A percentile compares a stretch with the other conserved stretches of the same genome.
These are phyloP conservation scores for Colletotrichum sublineola DNA, from an alignment of 2,329 filamentous ascomycete genomes.

Conservation along the genomic window DNA sequence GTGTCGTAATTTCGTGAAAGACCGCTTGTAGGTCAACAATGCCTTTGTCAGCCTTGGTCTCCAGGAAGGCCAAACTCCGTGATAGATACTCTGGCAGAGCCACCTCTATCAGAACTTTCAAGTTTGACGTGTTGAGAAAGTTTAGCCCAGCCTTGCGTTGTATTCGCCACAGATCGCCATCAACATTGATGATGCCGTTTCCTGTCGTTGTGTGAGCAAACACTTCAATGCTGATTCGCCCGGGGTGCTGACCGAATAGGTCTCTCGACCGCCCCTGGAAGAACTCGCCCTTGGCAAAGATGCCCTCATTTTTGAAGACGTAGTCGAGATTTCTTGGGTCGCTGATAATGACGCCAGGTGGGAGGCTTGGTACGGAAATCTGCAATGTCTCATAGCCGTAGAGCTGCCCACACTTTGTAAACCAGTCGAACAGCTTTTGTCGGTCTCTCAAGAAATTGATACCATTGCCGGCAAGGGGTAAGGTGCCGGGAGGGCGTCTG, in stretches of 20 bases:
- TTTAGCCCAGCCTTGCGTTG: slow-evolving; percentile 72
- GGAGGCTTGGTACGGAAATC: slow-evolving; percentile 72
- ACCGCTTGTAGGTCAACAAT: slow-evolving; percentile 69
- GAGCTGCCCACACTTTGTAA: slow-evolving; percentile 67
- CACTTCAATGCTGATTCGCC: slow-evolving; percentile 47
- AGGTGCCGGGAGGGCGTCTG: slow-evolving; percentile 63
- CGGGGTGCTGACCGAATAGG: slow-evolving; percentile 62
- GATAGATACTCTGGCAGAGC: slow-evolving; percentile 68
- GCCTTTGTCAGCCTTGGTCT: slow-evolving; percentile 46
- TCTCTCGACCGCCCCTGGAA: slow-evolving; percentile 72
- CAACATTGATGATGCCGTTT: slow-evolving; percentile 75
- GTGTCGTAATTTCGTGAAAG: slow-evolving; percentile 74
- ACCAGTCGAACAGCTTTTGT: slow-evolving; percentile 73
- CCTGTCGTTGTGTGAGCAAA: slow-evolving; percentile 50
- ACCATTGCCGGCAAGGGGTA: slow-evolving; percentile 72
- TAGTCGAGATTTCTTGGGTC: slow-evolving; percentile 73
- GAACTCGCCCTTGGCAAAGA: slow-evolving; percentile 73
- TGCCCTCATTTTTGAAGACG: slow-evolving; percentile 70
- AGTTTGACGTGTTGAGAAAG: slow-evolving; percentile 70
- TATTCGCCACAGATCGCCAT: slow-evolving; percentile 72
- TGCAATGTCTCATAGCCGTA: slow-evolving; percentile 73
- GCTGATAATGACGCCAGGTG: slow-evolving; percentile 73
- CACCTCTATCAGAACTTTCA: slow-evolving; percentile 68
- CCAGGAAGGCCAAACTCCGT: slow-evolving; percentile 57
- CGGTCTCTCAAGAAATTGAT: slow-evolving; percentile 71